Evolutionary conservation across 2,329 filamentous ascomycete genomes (phyloP).

Genomic region (Curvularia spicifera): DNA sequence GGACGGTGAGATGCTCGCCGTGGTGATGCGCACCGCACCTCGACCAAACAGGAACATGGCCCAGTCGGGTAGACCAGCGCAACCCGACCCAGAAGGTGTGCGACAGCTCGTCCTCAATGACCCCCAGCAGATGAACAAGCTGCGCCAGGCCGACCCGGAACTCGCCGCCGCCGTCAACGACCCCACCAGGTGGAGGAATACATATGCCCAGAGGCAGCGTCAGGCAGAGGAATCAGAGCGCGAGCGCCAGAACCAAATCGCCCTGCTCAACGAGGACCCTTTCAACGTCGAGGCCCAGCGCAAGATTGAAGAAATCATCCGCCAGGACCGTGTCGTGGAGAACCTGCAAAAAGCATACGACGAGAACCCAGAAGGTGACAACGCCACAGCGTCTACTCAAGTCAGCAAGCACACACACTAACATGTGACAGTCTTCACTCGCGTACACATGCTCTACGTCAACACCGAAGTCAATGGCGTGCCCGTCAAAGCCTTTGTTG

Average conservation of each 20-base stretch:
- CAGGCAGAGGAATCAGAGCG: slow-evolving; percentile 74
- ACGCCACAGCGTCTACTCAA: too few relatives aligned
- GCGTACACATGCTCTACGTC: slow-evolving; percentile 95
- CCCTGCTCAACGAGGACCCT: slow-evolving; percentile 86
- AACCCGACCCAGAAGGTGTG: slow-evolving; percentile 74
- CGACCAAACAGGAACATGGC: slow-evolving; percentile 19
- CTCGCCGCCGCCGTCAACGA: slow-evolving; percentile 79
- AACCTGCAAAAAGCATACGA: slow-evolving; percentile 97
- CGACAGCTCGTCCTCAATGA: slow-evolving; percentile 84
- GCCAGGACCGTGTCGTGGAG: slow-evolving; percentile 91
- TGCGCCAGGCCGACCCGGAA: slow-evolving; percentile 75
- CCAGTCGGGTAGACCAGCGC: slow-evolving; percentile 18
- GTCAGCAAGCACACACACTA: slow-evolving; percentile 10
- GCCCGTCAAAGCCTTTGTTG: slow-evolving; percentile 93
- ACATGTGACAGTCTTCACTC: slow-evolving; percentile 75
- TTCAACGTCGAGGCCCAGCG: slow-evolving; percentile 91
- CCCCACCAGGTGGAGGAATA: slow-evolving; percentile 74
- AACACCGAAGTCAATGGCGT: slow-evolving; percentile 93
- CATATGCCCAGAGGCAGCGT: slow-evolving; percentile 71
- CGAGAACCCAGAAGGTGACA: slow-evolving; percentile 90
- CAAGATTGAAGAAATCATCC: slow-evolving; percentile 96
- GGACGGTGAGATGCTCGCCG: slow-evolving; percentile 90
- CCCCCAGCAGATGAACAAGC: slow-evolving; percentile 72
- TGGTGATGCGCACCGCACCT: slow-evolving; percentile 67
- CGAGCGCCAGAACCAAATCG: slow-evolving; percentile 82